These are phyloP conservation scores for Penicillium sp. DNA, from an alignment of 2,329 filamentous ascomycete species.

Conservation along the genomic window DNA sequence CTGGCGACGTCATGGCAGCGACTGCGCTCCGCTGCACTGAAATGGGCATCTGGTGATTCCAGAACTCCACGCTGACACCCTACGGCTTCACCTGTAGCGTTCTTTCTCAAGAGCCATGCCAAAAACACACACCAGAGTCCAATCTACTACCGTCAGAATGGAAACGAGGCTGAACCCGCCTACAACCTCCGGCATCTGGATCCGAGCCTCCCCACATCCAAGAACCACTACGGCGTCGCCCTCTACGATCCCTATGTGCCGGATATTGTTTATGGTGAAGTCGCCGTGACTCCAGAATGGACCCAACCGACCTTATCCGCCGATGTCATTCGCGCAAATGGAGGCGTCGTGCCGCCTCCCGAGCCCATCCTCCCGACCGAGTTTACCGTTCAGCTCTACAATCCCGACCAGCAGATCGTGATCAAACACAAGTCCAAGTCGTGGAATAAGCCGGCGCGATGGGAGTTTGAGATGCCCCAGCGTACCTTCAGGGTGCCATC, in stretches of 20 bases:
- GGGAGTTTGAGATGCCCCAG: constrained; percentile 90
- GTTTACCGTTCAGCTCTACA: constrained; percentile 86
- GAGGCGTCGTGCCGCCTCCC: constrained; percentile 58
- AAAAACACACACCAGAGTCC: constrained; percentile 34
- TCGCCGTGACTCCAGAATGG: constrained; percentile 79
- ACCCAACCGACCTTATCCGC: constrained; percentile 73
- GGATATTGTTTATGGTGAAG: constrained; percentile 80
- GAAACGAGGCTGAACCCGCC: constrained; percentile 69
- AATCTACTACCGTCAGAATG: constrained; percentile 57
- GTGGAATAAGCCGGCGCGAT: constrained; percentile 74
- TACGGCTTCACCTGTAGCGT: constrained; percentile 38
- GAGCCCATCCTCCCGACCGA: constrained; percentile 68
- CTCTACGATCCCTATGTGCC: constrained; percentile 75
- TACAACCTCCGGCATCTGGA: constrained; percentile 76
- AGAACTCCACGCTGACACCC: neutral
- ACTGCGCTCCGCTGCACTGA: neutral
- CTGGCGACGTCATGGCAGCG: constrained; percentile 14
- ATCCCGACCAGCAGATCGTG: constrained; percentile 75
- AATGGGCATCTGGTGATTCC: neutral
- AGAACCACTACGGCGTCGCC: constrained; percentile 80
- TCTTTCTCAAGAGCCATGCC: constrained; percentile 52
- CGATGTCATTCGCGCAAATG: constrained; percentile 68
- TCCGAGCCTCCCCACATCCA: constrained; percentile 61
- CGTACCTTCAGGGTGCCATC: constrained; percentile 78
- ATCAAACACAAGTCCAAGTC: constrained; percentile 64